Evolutionary conservation across 1,284 basidiomycete species (phyloP).

Genomic region (Sutorius eximius): DNA sequence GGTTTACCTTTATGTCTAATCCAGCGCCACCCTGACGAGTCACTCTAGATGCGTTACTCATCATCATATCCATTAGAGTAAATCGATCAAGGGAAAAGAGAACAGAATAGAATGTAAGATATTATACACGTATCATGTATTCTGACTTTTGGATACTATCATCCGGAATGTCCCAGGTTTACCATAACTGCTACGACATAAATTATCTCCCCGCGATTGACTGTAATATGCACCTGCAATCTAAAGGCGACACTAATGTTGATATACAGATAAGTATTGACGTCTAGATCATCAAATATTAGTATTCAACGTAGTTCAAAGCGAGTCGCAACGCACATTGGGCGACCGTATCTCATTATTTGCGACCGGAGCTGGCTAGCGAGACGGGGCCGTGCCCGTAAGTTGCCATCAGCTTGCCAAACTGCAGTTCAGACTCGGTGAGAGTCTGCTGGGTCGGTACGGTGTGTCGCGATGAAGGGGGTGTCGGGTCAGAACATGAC

Average conservation of each 20-base stretch:
- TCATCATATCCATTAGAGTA: too few relatives aligned
- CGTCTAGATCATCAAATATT: not conserved
- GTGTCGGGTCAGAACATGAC: not conserved
- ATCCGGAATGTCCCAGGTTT: not conserved
- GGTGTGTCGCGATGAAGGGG: not conserved
- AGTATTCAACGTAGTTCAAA: not conserved
- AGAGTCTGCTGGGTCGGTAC: not conserved
- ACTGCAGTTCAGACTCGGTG: conserved; percentile 3
- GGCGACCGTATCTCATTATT: not conserved
- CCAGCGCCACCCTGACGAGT: too few relatives aligned
- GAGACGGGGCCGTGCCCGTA: conserved; percentile 6
- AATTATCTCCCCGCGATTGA: not conserved
- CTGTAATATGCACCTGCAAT: too few relatives aligned
- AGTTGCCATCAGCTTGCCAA: conserved; percentile 5
- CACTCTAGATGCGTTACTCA: too few relatives aligned
- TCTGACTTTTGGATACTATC: not conserved
- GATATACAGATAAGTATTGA: not conserved
- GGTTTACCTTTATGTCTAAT: too few relatives aligned
- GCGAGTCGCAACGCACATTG: not conserved
- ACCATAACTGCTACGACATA: not conserved
- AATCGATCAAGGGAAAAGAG: not conserved
- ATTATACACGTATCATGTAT: not conserved
- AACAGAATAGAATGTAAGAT: not conserved
- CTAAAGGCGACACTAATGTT: not conserved
- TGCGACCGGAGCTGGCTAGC: not conserved